Evolutionary conservation across 305 asterid species (phyloP).

Genomic region (Solanum hybrid): DNA sequence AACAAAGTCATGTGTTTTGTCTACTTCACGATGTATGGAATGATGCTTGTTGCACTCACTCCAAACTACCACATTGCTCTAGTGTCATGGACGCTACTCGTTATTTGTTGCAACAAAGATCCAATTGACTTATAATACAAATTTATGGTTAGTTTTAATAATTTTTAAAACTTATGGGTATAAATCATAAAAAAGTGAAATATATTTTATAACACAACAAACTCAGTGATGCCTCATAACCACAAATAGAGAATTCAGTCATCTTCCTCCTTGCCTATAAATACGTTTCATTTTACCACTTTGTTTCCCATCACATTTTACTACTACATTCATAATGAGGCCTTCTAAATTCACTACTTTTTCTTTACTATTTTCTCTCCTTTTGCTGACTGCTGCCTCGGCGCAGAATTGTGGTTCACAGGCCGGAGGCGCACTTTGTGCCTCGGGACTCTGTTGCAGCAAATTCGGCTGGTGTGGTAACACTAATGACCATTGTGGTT

Average conservation of each 20-base stretch:
- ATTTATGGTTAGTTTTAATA: too few species aligned
- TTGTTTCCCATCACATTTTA: not conserved
- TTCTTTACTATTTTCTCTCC: not conserved
- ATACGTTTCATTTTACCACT: not conserved
- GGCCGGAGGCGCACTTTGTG: not conserved
- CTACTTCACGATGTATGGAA: too few species aligned
- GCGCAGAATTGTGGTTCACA: not conserved
- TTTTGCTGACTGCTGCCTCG: not conserved
- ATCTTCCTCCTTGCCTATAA: not conserved
- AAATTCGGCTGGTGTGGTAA: not conserved
- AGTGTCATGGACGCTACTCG: too few species aligned
- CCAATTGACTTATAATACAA: too few species aligned
- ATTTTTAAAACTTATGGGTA: too few species aligned
- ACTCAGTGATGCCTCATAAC: not conserved
- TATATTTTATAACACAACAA: not conserved
- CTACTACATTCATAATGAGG: not conserved
- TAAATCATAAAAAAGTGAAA: too few species aligned
- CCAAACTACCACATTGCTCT: too few species aligned
- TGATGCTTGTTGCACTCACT: too few species aligned
- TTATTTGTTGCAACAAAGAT: too few species aligned
- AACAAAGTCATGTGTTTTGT: too few species aligned
- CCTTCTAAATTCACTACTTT: not conserved
- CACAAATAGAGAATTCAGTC: not conserved
- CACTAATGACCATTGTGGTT: not conserved
- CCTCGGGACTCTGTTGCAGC: not conserved